These are phyloP conservation scores for Heritiera littoralis DNA, from an alignment of 345 rosid species.

Conservation along the genomic window DNA sequence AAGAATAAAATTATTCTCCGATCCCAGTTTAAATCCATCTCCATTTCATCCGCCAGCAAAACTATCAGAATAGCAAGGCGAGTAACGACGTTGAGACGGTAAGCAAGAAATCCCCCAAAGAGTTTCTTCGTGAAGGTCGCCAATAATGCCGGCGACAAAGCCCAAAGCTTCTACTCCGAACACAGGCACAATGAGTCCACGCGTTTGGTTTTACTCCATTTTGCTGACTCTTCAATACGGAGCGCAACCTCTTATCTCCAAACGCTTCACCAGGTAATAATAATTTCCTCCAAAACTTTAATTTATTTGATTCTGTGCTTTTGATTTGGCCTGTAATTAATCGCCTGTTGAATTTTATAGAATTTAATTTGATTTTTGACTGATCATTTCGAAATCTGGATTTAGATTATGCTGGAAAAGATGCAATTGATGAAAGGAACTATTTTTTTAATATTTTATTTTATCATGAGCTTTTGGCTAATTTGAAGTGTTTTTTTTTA, in stretches of 20 bases:
- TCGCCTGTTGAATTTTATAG: background rate
- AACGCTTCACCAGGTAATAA: slow-evolving; percentile 70
- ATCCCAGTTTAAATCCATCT: background rate
- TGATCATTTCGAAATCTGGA: background rate
- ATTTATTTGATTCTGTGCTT: background rate
- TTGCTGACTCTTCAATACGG: slow-evolving; percentile 89
- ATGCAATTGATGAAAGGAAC: background rate
- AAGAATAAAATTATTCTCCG: slow-evolving; percentile 1
- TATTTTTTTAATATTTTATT: background rate
- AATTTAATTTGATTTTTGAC: background rate
- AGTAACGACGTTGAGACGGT: background rate
- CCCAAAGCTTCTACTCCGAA: slow-evolving; percentile 22
- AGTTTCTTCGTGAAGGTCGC: slow-evolving; percentile 22
- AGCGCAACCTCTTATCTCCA: slow-evolving; percentile 92
- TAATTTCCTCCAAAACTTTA: background rate
- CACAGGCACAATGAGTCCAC: slow-evolving; percentile 36
- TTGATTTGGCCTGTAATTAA: background rate
- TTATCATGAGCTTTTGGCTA: background rate
- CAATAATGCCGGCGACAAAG: slow-evolving; percentile 40
- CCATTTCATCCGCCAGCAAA: background rate
- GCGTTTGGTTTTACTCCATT: slow-evolving; percentile 67
- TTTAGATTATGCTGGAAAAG: background rate
- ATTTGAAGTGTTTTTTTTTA: background rate
- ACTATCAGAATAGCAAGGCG: background rate
- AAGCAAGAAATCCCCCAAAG: background rate